Conservation (phyloP, 2,329 filamentous ascomycete species). For the Trichophyton verrucosum region DNA sequence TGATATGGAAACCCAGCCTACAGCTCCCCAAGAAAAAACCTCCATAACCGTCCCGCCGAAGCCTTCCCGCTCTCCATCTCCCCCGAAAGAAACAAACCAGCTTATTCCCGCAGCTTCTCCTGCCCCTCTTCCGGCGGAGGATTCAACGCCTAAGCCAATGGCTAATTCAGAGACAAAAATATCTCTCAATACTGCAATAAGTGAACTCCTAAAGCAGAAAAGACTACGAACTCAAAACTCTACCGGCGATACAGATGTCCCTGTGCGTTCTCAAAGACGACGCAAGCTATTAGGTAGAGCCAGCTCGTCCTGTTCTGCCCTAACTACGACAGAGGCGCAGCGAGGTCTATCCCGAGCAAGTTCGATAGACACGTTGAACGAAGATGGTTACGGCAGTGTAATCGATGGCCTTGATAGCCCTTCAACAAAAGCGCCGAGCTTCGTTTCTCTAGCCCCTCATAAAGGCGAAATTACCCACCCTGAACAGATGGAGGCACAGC, state of each 20-base stretch:
- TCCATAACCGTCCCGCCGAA: constrained; percentile 13
- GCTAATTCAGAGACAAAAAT: constrained; percentile 4
- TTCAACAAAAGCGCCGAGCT: constrained; percentile 17
- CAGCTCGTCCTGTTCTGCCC: constrained; percentile 27
- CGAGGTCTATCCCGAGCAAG: constrained; percentile 31
- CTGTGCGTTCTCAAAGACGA: constrained; percentile 18
- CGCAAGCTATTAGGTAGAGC: constrained; percentile 33
- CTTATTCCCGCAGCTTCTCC: not conserved
- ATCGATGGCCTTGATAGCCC: constrained; percentile 21
- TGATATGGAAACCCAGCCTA: constrained; percentile 7
- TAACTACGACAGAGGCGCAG: constrained; percentile 12
- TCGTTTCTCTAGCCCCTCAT: constrained; percentile 22
- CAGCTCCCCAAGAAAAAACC: constrained; percentile 8
- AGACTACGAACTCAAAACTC: constrained; percentile 23
- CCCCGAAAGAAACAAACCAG: constrained; percentile 9
- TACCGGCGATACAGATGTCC: constrained; percentile 15
- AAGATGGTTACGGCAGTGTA: constrained; percentile 29
- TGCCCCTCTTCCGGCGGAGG: not conserved
- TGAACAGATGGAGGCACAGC: constrained; percentile 11
- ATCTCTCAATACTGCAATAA: constrained; percentile 22
- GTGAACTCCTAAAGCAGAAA: constrained; percentile 31
- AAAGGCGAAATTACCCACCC: not conserved
- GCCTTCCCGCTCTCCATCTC: constrained; percentile 17
- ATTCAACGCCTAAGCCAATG: not conserved
- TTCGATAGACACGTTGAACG: constrained; percentile 39